Conservation (phyloP, 208 protist genomes). For the Trypanosoma rangeli region DNA sequence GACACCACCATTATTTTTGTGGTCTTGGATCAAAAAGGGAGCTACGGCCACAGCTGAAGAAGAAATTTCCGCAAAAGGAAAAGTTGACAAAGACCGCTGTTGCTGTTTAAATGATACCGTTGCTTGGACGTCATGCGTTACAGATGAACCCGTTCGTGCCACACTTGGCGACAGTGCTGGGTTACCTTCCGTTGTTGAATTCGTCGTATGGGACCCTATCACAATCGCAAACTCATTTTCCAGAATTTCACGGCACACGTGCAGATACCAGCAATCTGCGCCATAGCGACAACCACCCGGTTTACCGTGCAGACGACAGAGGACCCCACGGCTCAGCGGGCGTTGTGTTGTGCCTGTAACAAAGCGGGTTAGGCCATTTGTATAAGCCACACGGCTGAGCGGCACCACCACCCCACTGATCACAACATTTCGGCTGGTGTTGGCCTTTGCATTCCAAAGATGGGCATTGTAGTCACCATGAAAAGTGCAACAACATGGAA, state of each 20-base stretch:
- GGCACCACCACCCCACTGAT: slow-evolving; percentile 31
- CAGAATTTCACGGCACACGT: slow-evolving; percentile 72
- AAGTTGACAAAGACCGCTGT: background rate
- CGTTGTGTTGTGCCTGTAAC: slow-evolving; percentile 34
- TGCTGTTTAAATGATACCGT: background rate
- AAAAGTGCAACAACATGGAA: slow-evolving; percentile 71
- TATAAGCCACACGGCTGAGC: slow-evolving; percentile 62
- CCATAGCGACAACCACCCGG: slow-evolving; percentile 79
- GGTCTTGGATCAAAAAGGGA: background rate
- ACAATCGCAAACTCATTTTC: slow-evolving; percentile 18
- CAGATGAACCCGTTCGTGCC: background rate
- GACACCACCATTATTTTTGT: background rate
- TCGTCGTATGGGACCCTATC: background rate
- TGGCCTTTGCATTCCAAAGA: slow-evolving; percentile 29
- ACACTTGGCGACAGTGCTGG: background rate
- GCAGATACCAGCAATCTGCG: slow-evolving; percentile 83
- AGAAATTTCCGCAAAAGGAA: background rate
- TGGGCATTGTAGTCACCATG: slow-evolving; percentile 68
- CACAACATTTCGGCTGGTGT: slow-evolving; percentile 12
- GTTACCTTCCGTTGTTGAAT: background rate
- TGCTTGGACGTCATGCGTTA: background rate
- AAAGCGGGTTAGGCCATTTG: slow-evolving; percentile 51
- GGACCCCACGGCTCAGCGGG: slow-evolving; percentile 35
- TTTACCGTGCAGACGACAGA: slow-evolving; percentile 70
- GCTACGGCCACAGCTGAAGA: background rate